These are phyloP conservation scores for Quercus rubra DNA, from an alignment of 306 rosid genomes.

Conservation along the genomic window DNA sequence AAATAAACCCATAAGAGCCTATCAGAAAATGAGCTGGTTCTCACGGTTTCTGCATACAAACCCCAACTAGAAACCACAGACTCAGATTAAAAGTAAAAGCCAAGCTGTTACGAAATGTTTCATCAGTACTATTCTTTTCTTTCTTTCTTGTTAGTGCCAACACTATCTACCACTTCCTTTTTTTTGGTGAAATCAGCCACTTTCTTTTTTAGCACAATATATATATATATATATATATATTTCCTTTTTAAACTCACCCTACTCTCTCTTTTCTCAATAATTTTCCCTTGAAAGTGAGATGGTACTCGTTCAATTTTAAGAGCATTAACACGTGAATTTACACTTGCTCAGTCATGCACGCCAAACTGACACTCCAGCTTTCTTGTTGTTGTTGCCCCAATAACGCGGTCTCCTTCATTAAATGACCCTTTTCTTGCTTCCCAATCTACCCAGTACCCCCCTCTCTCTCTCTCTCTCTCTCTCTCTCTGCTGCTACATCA, in stretches of 20 bases:
- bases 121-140: neutral
- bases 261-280: slow-evolving; percentile 18
- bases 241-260: slow-evolving; percentile 7
- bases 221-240: too few relatives aligned
- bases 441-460: slow-evolving; percentile 15
- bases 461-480: slow-evolving; percentile 17
- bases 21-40: slow-evolving; percentile 24
- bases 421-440: slow-evolving; percentile 37
- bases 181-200: neutral
- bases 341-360: slow-evolving; percentile 60
- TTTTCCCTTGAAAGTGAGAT: slow-evolving; percentile 31
- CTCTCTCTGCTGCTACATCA: slow-evolving; percentile 18
- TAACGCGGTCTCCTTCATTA: slow-evolving; percentile 30
- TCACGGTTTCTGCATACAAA: slow-evolving; percentile 16
- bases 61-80: slow-evolving; percentile 4
- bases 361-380: slow-evolving; percentile 72
- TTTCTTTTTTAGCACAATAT: neutral
- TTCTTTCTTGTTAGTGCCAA: slow-evolving; percentile 3
- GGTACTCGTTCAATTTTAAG: slow-evolving; percentile 35
- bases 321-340: slow-evolving; percentile 24
- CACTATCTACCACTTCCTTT: neutral
- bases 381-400: slow-evolving; percentile 26
- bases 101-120: slow-evolving; percentile 38
- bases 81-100: slow-evolving; percentile 20
- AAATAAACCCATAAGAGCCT: slow-evolving; percentile 9